Conservation (phyloP, 192 early-diverging fungal genomes). For the Podila horticola region DNA sequence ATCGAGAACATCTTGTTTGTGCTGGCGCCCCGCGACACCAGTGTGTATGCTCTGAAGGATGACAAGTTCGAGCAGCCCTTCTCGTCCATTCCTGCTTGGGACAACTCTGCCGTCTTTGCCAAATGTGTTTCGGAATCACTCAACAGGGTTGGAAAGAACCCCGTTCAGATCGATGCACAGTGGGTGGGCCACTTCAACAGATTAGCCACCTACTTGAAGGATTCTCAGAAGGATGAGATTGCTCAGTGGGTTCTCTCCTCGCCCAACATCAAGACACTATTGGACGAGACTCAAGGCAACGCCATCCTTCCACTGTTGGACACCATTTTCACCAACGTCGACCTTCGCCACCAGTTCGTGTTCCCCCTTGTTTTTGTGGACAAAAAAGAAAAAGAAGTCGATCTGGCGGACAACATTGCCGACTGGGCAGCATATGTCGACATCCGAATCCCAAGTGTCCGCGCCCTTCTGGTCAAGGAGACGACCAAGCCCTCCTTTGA, state of each 20-base stretch:
- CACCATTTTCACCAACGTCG: constrained; percentile 18
- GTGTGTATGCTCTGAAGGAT: constrained; percentile 25
- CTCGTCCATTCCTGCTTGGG: constrained; percentile 28
- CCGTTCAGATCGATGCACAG: constrained; percentile 5
- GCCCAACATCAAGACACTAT: constrained; percentile 20
- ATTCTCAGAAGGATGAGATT: constrained; percentile 19
- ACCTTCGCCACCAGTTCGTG: constrained; percentile 30
- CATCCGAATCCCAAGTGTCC: constrained; percentile 35
- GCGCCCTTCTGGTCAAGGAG: constrained; percentile 29
- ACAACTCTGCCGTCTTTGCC: constrained; percentile 22
- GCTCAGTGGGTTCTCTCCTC: constrained; percentile 10
- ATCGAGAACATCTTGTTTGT: constrained; percentile 12
- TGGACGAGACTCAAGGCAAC: constrained; percentile 6
- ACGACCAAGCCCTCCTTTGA: constrained; percentile 39
- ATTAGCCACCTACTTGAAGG: constrained; percentile 7
- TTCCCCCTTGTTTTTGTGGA: constrained; percentile 26
- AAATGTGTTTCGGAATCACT: constrained; percentile 14
- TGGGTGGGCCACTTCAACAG: constrained; percentile 34
- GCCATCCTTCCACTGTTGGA: constrained; percentile 9
- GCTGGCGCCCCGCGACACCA: constrained; percentile 20
- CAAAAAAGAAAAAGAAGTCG: constrained; percentile 20
- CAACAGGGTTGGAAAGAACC: background rate
- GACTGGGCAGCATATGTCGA: constrained; percentile 37
- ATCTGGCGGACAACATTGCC: constrained; percentile 14
- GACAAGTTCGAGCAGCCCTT: constrained; percentile 15